A percentile compares a stretch with the other conserved stretches of the same genome.
phyloP scores from a whole-genome alignment of 78 protist genomes.

The Trichosphaerium sp. region DNA sequence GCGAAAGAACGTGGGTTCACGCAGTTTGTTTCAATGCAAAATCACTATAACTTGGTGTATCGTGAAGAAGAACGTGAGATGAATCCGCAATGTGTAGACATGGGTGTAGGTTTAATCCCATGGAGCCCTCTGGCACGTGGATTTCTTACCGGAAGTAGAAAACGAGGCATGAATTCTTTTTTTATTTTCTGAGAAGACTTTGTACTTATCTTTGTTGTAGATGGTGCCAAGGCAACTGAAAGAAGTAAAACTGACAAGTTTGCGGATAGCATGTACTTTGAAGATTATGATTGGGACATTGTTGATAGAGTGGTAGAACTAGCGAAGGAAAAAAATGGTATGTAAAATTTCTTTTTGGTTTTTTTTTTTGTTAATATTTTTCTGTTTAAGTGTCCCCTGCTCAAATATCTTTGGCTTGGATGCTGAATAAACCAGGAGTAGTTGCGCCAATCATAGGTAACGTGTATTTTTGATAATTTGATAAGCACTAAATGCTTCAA shows the following conservation, averaged over 20 bases:
- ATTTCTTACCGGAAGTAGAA: background rate
- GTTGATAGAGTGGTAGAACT: background rate
- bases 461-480: too few species aligned
- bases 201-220: too few species aligned
- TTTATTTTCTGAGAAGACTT: background rate
- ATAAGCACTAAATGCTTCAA: too few species aligned
- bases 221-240: too few species aligned
- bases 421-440: background rate
- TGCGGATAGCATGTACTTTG: too few species aligned
- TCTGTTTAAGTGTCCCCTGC: background rate
- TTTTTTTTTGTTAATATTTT: too few species aligned
- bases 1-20: background rate
- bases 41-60: background rate
- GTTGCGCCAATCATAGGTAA: background rate
- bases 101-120: background rate
- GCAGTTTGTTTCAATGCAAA: background rate
- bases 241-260: too few species aligned
- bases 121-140: background rate
- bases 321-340: background rate
- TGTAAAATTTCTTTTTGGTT: too few species aligned
- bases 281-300: background rate
- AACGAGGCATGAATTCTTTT: background rate
- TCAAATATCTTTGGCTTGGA: background rate
- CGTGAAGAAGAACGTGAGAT: background rate
- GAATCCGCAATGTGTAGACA: background rate